A percentile compares a stretch with the other conserved stretches of the same genome.
Conservation (phyloP, 192 early-diverging fungal species). For the Dispira simplex region DNA sequence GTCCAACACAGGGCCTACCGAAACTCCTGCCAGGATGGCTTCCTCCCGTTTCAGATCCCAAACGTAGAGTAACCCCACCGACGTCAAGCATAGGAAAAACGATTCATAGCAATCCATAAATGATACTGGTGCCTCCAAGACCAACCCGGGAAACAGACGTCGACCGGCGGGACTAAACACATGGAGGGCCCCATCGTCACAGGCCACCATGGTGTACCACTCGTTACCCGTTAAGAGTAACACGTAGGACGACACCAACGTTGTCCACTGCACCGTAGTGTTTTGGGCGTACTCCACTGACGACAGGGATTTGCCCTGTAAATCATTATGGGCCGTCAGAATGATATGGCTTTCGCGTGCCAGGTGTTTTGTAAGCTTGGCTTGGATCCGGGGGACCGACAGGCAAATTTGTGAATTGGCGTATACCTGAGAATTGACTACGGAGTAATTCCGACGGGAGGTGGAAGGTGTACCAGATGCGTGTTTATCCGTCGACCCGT, state of each 20-base stretch:
- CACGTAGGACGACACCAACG: slow-evolving; percentile 36
- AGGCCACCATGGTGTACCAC: slow-evolving; percentile 39
- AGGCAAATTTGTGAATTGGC: slow-evolving; percentile 9
- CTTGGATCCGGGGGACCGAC: slow-evolving; percentile 1
- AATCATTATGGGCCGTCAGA: not conserved
- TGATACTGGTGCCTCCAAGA: slow-evolving; percentile 42
- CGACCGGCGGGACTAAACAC: slow-evolving; percentile 52
- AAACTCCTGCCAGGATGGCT: slow-evolving; percentile 33
- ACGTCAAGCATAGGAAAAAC: slow-evolving; percentile 49
- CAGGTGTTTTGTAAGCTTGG: not conserved
- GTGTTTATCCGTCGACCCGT: no score
- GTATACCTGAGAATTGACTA: slow-evolving; percentile 10
- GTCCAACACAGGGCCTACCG: slow-evolving; percentile 45
- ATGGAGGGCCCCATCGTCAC: slow-evolving; percentile 46
- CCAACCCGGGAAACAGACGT: slow-evolving; percentile 48
- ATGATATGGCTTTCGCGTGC: not conserved
- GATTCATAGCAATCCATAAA: slow-evolving; percentile 34
- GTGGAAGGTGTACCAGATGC: not conserved
- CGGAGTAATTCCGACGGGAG: not conserved
- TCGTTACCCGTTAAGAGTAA: slow-evolving; percentile 42
- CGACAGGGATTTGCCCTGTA: slow-evolving; percentile 10
- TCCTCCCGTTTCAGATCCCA: slow-evolving; percentile 48
- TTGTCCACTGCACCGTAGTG: slow-evolving; percentile 34
- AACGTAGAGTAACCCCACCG: slow-evolving; percentile 40
- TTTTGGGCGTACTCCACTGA: slow-evolving; percentile 34